Base-by-base conservation (phyloP, 495 filamentous ascomycete genomes). In the Aspergillus mulundensis region DNA sequence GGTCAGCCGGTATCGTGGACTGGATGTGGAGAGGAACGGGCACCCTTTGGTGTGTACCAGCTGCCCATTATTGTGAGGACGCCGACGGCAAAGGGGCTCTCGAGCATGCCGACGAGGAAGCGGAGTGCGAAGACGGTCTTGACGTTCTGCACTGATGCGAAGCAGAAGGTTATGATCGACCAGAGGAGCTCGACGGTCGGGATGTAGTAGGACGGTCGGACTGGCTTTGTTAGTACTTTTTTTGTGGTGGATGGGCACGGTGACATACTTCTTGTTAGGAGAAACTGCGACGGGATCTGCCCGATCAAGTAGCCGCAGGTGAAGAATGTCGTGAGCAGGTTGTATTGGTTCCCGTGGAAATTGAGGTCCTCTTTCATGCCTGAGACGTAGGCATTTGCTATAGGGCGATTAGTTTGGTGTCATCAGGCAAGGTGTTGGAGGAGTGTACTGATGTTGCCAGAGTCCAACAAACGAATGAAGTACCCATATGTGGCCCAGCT, bases 241-340 rank as follows among this genome's bases (percentile, higher is more conserved):
- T 14, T 34, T 8, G 45, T 25, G 20, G 12, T 12, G 20, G 8
- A 11, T 14, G 5, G 10, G 46, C 7, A 19, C 25, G 5, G n/a
- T 10, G n/a, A n/a, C n/a, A 50, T 50, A 50, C 47, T 12, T 16
- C 12, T 36, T 1, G 74, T 76, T 60, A 81, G 76, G 15, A 81
- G 59, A 59, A 73, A 79, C 30, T 70, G 64, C 58, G 77, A 79
- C 12, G 77, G 78, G 21, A 81, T 61, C 58, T 79, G 78, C 28
- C 76, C 76, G 5, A 78, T 44, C n/a, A 79, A 74, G 15, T 73
- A 73, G 14, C 78, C 78, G 41, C 80, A 58, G 21, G 72, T 76
- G 60, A 41, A 56, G 15, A 56, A 42, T 6, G 54, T 56, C 12
- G 34, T 24, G 43, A 56, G 46, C 12, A 50, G 46, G 19, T 50